Evolutionary conservation across 164 flowering plant species (phyloP), one percentile per base, ranked within the genome.

Genomic region (Kingdonia uniflora): DNA sequence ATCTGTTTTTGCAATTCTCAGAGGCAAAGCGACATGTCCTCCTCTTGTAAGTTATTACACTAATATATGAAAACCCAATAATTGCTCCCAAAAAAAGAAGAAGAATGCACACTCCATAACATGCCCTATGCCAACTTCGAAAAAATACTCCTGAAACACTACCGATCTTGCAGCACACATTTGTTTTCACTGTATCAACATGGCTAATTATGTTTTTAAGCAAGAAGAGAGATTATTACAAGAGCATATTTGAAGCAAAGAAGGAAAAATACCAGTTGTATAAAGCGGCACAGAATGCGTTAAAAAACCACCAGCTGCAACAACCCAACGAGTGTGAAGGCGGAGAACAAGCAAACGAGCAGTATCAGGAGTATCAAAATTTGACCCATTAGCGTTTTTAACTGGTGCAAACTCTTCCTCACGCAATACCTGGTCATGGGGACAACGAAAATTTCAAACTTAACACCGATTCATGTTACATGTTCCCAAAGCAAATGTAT

Each of bases 351-450:
- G 88, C 50, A 88, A 68, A 17, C 87, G 66, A 38, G 99, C 99
- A 67, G 85, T 88, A 19, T 86, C 96, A 19, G 99, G 99, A 48
- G 99, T 92, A 65, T 92, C 99, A 69, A 51, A 77, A 58, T 67
- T 80, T 48, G 99, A 72, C 1, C 95, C 95, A 58, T 82, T 88
- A 41, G 95, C 91, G 70, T 92, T 92, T 70, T 92, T 92, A 12
- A 92, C 99, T 0, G 99, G 99, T 19, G 99, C 99, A 71, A 92
- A 92, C 71, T 92, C 99, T 69, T 92, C 97, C 53, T 92, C 99
- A 2, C 97, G 84, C 40, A 73, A 42, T 8, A 78, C 85, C 97
- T 91, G 55, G 14, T 24, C 11, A 26, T 52, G 6, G 2, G 12
- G 6, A 54, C 11, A 52, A 52, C n/a, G n/a, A 6, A 15, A 63